Evolutionary conservation across 768 basidiomycete genomes (phyloP).

Genomic region (Asterophora lycoperdoides): DNA sequence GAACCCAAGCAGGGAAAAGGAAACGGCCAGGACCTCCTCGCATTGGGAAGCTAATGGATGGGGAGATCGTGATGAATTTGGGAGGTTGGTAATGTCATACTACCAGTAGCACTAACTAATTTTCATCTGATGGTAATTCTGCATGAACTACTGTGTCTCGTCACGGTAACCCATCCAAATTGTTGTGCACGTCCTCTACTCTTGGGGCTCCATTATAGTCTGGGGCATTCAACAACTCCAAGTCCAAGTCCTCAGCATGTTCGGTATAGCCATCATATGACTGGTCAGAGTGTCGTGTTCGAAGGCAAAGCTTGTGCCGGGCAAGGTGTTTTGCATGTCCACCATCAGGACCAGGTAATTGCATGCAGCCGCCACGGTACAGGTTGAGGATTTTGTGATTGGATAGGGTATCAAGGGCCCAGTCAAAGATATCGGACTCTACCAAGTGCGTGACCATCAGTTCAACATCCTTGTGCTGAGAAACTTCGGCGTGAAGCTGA

Average conservation of each 20-base stretch:
- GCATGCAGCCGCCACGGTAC: not conserved
- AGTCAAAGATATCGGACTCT: not conserved
- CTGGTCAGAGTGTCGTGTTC: not conserved
- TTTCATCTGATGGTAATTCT: no score
- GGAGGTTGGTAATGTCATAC: no score
- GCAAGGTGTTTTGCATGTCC: not conserved
- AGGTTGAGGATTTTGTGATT: not conserved
- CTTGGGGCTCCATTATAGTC: not conserved
- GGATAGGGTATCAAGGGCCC: not conserved
- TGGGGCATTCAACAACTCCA: not conserved
- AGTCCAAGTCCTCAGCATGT: no score
- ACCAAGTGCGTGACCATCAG: constrained; percentile 12
- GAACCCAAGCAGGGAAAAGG: no score
- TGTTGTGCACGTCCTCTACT: no score
- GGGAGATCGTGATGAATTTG: no score
- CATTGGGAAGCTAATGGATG: no score
- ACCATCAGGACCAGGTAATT: not conserved
- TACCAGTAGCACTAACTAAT: no score
- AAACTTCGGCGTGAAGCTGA: constrained; percentile 18
- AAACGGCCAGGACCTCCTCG: no score
- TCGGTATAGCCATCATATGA: no score
- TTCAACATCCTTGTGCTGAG: constrained; percentile 18
- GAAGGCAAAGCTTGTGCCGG: not conserved
- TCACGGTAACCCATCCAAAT: no score
- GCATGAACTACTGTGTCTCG: no score